Conservation (phyloP, 2,329 filamentous ascomycete species). For the Macrophomina tecta region DNA sequence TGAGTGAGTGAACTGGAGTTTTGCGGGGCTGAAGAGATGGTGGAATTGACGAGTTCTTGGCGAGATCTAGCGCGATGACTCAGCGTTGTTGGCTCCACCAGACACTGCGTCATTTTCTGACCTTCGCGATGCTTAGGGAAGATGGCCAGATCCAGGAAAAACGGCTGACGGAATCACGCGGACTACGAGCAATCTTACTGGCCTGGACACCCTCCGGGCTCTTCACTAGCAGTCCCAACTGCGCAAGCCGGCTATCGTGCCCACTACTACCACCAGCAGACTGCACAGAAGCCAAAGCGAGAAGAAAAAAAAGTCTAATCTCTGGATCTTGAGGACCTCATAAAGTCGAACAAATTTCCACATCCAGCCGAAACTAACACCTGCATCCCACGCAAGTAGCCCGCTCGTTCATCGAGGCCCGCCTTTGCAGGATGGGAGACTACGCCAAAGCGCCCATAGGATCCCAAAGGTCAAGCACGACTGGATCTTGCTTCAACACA, state of each 20-base stretch:
- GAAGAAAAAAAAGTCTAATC: background rate
- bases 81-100: background rate
- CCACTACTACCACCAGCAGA: no score
- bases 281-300: no score
- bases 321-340: background rate
- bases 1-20: background rate
- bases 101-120: no score
- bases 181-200: no score
- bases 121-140: no score
- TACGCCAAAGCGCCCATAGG: conserved; percentile 63
- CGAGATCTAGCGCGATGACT: background rate
- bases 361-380: background rate
- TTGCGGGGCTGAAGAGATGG: conserved; percentile 8
- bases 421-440: background rate
- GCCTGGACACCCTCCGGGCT: no score
- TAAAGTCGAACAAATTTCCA: background rate
- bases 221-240: no score
- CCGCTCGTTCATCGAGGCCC: background rate
- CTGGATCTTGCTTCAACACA: conserved; percentile 72
- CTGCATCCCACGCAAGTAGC: background rate
- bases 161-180: no score
- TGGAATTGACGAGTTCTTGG: background rate
- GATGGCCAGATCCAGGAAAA: no score
- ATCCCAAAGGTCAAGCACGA: conserved; percentile 72
- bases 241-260: no score